These are phyloP conservation scores for Penicillium crystallinum DNA, from an alignment of 495 filamentous ascomycete species.

Conservation along the genomic window DNA sequence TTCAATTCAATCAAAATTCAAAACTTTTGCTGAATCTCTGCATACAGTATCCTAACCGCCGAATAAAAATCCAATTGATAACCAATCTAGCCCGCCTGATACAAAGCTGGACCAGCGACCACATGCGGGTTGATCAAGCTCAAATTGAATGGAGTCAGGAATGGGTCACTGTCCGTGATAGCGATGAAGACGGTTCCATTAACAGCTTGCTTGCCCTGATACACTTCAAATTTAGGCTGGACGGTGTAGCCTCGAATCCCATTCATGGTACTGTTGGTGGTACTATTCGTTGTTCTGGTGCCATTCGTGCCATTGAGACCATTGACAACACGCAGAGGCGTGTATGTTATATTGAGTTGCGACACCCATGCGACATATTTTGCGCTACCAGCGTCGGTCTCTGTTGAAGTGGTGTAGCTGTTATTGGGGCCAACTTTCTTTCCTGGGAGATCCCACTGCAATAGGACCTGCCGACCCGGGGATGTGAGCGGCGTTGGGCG, in stretches of 20 bases:
- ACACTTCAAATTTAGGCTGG: conserved; percentile 62
- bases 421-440: conserved; percentile 71
- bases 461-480: conserved; percentile 64
- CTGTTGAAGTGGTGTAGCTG: conserved; percentile 63
- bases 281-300: conserved; percentile 35
- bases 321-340: conserved; percentile 52
- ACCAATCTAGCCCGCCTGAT: conserved; percentile 65
- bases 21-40: not conserved
- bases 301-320: conserved; percentile 36
- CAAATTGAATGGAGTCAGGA: conserved; percentile 73
- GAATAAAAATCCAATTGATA: not conserved
- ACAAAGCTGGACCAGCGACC: conserved; percentile 65
- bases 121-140: conserved; percentile 71
- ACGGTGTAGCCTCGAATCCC: conserved; percentile 57
- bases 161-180: conserved; percentile 64
- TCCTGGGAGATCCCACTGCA: conserved; percentile 71
- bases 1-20: not conserved
- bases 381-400: conserved; percentile 46
- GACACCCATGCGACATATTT: conserved; percentile 69
- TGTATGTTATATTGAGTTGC: conserved; percentile 86
- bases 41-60: not conserved
- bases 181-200: conserved; percentile 79
- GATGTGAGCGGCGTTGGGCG: conserved; percentile 64
- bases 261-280: conserved; percentile 33
- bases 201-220: conserved; percentile 59